Percentiles rank a stretch among this genome's conserved stretches.
These are phyloP conservation scores for Chenopodium berlandieri DNA, from an alignment of 148 eudicot species.

Conservation along the genomic window DNA sequence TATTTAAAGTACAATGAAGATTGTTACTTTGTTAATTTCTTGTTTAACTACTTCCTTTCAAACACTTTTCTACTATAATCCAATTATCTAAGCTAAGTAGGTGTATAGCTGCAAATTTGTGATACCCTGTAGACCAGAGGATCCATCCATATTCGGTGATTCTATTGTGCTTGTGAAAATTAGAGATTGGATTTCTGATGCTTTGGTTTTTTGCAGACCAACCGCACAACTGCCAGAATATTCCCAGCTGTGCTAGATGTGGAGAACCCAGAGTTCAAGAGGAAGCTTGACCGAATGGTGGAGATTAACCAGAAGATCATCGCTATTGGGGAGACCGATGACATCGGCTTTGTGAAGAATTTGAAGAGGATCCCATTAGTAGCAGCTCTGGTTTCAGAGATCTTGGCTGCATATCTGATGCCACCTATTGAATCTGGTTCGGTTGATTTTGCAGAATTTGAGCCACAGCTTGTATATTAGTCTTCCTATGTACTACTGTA, in stretches of 20 bases:
- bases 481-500: slow-evolving; percentile 14
- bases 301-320: slow-evolving; percentile 60
- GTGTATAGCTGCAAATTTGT: not conserved
- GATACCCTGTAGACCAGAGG: not conserved
- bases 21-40: not conserved
- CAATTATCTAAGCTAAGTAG: not conserved
- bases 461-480: slow-evolving; percentile 89
- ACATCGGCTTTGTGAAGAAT: slow-evolving; percentile 76
- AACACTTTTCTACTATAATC: not conserved
- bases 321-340: slow-evolving; percentile 59
- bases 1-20: not conserved
- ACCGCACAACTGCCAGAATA: slow-evolving; percentile 97
- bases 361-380: slow-evolving; percentile 84
- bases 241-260: slow-evolving; percentile 97
- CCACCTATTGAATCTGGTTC: slow-evolving; percentile 96
- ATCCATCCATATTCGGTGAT: not conserved
- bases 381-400: slow-evolving; percentile 77
- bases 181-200: slow-evolving; percentile 1
- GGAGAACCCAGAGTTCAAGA: slow-evolving; percentile 98
- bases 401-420: slow-evolving; percentile 94
- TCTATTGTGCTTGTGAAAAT: not conserved
- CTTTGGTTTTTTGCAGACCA: slow-evolving; percentile 54
- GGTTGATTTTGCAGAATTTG: slow-evolving; percentile 91
- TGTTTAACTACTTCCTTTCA: not conserved
- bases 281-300: slow-evolving; percentile 92